phyloP scores from a whole-genome alignment of 2,329 filamentous ascomycete species.

The Ilyonectria mors-panacis region DNA sequence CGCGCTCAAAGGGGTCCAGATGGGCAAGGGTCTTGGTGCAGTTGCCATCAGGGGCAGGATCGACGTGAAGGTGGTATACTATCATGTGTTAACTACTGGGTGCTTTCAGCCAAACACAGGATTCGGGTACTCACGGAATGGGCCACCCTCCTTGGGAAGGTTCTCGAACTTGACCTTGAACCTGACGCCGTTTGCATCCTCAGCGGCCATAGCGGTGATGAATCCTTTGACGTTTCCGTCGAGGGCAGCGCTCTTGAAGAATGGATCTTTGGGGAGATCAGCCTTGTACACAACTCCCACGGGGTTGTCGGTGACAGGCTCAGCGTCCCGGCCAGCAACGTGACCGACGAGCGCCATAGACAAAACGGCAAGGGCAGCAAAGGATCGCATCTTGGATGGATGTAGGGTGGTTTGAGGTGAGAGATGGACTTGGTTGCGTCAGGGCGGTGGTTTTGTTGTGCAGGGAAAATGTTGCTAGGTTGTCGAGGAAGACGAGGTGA shows the following conservation, averaged over 20 bases:
- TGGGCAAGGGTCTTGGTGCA: constrained; percentile 78
- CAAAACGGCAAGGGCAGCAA: constrained; percentile 44
- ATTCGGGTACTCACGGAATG: constrained; percentile 67
- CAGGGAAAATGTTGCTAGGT: constrained; percentile 4
- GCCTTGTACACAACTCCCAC: constrained; percentile 68
- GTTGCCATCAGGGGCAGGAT: constrained; percentile 78
- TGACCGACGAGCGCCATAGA: constrained; percentile 49
- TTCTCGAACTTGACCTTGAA: constrained; percentile 71
- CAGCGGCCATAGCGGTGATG: constrained; percentile 62
- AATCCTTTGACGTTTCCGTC: constrained; percentile 69
- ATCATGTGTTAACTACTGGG: constrained; percentile 21
- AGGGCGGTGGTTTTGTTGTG: constrained; percentile 4
- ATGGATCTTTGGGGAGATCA: constrained; percentile 66
- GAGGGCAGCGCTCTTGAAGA: constrained; percentile 64
- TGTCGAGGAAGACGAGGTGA: not conserved
- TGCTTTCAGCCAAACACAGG: not conserved
- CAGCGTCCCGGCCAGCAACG: constrained; percentile 60
- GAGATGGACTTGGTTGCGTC: constrained; percentile 5
- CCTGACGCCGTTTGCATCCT: constrained; percentile 68
- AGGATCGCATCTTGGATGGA: constrained; percentile 40
- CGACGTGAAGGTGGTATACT: constrained; percentile 82
- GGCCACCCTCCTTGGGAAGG: constrained; percentile 69
- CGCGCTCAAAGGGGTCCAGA: constrained; percentile 78
- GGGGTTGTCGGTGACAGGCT: constrained; percentile 70
- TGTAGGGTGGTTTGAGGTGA: not conserved